Percentiles rank a stretch among this genome's conserved stretches.
phyloP scores from a whole-genome alignment of 2,329 filamentous ascomycete species.

The Penicillium olsonii region DNA sequence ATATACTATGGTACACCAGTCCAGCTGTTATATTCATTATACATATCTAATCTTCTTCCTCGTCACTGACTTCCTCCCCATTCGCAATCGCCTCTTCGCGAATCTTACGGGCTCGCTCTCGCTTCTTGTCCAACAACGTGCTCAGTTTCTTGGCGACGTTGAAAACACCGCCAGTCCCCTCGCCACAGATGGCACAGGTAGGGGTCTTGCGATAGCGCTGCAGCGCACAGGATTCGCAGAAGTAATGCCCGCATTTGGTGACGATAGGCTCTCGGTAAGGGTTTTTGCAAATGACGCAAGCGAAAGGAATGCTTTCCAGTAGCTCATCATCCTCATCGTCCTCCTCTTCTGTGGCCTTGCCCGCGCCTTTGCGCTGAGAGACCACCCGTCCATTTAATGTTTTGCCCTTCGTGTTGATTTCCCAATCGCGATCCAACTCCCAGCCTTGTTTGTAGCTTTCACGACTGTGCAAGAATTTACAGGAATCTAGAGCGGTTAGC shows the following conservation, averaged over 20 bases:
- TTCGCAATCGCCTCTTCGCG: constrained; percentile 55
- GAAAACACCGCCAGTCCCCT: constrained; percentile 85
- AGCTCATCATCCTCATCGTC: constrained; percentile 67
- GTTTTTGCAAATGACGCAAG: constrained; percentile 80
- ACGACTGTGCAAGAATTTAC: constrained; percentile 67
- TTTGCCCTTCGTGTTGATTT: constrained; percentile 69
- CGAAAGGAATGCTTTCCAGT: constrained; percentile 83
- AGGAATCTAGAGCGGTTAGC: constrained; percentile 62
- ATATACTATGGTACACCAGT: constrained; percentile 10
- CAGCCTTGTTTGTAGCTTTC: constrained; percentile 81
- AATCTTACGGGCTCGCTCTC: constrained; percentile 57
- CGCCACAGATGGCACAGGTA: constrained; percentile 80
- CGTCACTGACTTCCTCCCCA: constrained; percentile 53
- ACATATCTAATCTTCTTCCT: constrained; percentile 46
- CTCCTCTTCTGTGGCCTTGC: constrained; percentile 51
- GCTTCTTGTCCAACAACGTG: constrained; percentile 73
- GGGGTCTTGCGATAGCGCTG: constrained; percentile 84
- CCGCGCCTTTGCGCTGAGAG: constrained; percentile 46
- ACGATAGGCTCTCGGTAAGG: constrained; percentile 78
- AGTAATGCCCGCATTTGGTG: constrained; percentile 93
- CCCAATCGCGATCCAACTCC: constrained; percentile 95
- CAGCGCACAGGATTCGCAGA: constrained; percentile 87
- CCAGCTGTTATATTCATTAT: constrained; percentile 12
- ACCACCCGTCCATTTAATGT: constrained; percentile 49
- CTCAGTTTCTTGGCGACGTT: constrained; percentile 82